Conservation (phyloP, 495 filamentous ascomycete genomes). For the Immersiella caudata region DNA sequence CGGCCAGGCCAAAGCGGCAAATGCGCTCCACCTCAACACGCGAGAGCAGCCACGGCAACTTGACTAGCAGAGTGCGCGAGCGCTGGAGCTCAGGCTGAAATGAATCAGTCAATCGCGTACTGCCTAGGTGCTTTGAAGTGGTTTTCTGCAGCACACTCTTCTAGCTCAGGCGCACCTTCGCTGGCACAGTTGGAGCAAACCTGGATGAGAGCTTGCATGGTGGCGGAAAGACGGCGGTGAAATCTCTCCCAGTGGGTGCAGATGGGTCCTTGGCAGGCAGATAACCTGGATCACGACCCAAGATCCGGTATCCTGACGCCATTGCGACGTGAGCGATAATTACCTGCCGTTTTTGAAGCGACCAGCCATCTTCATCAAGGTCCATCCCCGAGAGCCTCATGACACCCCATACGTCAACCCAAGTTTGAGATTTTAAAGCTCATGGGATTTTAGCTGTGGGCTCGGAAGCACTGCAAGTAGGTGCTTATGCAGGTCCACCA, state of each 20-base stretch:
- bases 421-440: background rate
- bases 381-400: conserved; percentile 4
- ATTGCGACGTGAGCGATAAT: background rate
- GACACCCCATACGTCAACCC: background rate
- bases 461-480: background rate
- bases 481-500: conserved; percentile 16
- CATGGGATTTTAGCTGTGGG: background rate
- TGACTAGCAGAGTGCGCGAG: background rate
- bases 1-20: background rate
- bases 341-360: background rate
- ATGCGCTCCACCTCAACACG: background rate
- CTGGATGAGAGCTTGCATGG: background rate
- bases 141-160: background rate
- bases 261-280: background rate
- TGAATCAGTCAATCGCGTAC: background rate
- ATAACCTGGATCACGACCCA: background rate
- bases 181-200: background rate
- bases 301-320: background rate
- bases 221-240: background rate
- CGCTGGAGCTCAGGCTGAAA: conserved; percentile 6
- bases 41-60: background rate
- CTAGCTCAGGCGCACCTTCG: conserved; percentile 1
- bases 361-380: background rate
- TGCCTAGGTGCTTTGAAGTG: background rate
- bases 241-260: background rate